Conservation (phyloP, 2,329 filamentous ascomycete genomes). For the Beauveria sp. region DNA sequence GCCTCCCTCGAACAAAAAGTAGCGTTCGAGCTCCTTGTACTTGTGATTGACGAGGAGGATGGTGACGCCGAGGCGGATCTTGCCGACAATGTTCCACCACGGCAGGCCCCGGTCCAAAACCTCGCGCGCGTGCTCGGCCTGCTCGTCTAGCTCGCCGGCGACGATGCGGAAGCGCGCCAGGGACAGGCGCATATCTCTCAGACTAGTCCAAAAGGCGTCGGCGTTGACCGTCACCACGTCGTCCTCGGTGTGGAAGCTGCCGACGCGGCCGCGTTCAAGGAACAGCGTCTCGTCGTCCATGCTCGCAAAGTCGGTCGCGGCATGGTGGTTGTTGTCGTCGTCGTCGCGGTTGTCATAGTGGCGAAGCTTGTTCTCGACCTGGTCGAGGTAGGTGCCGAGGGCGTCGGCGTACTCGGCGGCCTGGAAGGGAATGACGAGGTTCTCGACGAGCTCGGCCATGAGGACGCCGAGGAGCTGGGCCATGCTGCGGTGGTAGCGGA, state of each 20-base stretch:
- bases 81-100: constrained; percentile 72
- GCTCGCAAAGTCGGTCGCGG: constrained; percentile 12
- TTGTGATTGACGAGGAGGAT: constrained; percentile 65
- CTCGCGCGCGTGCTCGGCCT: constrained; percentile 32
- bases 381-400: constrained; percentile 43
- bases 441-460: constrained; percentile 53
- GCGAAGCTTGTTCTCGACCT: constrained; percentile 41
- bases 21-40: constrained; percentile 77
- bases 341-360: constrained; percentile 11
- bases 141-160: constrained; percentile 38
- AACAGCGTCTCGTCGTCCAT: constrained; percentile 23
- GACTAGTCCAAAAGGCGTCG: constrained; percentile 30
- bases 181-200: constrained; percentile 31
- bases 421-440: constrained; percentile 54
- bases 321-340: not conserved
- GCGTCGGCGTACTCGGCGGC: constrained; percentile 57
- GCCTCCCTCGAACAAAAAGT: constrained; percentile 68
- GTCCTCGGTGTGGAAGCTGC: constrained; percentile 12
- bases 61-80: constrained; percentile 53
- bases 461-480: constrained; percentile 58
- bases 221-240: constrained; percentile 25
- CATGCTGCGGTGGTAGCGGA: constrained; percentile 58
- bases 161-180: constrained; percentile 30
- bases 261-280: constrained; percentile 19
- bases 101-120: constrained; percentile 50